phyloP scores from a whole-genome alignment of 805 yeast species.

The Candida montana region DNA sequence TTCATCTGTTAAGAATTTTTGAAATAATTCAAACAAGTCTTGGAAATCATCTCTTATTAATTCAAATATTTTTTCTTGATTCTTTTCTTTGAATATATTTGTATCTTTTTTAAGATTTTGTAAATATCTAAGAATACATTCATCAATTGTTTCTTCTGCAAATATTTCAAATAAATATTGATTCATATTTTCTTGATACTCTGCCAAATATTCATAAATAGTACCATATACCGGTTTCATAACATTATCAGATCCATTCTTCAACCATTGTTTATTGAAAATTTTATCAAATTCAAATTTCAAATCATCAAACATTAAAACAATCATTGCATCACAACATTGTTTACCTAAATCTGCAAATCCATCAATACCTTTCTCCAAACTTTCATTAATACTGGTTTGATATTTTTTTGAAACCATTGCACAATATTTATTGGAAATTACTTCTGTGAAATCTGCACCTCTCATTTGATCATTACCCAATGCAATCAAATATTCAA shows the following conservation, averaged over 20 bases:
- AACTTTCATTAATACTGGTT: conserved; percentile 48
- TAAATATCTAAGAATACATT: conserved; percentile 44
- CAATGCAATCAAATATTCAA: conserved; percentile 75
- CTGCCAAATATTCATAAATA: conserved; percentile 66
- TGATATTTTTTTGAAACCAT: conserved; percentile 61
- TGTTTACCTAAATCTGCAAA: conserved; percentile 69
- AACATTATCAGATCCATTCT: conserved; percentile 36
- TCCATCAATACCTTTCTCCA: conserved; percentile 69
- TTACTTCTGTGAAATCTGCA: conserved; percentile 64
- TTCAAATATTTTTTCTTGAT: conserved; percentile 37
- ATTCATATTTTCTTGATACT: conserved; percentile 49
- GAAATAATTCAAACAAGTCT: conserved; percentile 47
- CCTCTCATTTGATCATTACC: conserved; percentile 80
- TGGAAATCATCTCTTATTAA: conserved; percentile 59
- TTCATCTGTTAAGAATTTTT: conserved; percentile 34
- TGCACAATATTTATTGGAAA: conserved; percentile 58
- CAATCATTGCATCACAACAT: conserved; percentile 49
- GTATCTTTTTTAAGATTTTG: conserved; percentile 38
- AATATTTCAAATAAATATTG: conserved; percentile 50
- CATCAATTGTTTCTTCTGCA: conserved; percentile 49
- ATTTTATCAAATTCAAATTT: conserved; percentile 53
- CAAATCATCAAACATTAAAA: conserved; percentile 68
- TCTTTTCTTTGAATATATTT: conserved; percentile 34
- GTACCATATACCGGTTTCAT: conserved; percentile 66
- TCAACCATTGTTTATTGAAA: conserved; percentile 64